phyloP scores from a whole-genome alignment of 768 basidiomycete genomes.

The Royoungia palumana region DNA sequence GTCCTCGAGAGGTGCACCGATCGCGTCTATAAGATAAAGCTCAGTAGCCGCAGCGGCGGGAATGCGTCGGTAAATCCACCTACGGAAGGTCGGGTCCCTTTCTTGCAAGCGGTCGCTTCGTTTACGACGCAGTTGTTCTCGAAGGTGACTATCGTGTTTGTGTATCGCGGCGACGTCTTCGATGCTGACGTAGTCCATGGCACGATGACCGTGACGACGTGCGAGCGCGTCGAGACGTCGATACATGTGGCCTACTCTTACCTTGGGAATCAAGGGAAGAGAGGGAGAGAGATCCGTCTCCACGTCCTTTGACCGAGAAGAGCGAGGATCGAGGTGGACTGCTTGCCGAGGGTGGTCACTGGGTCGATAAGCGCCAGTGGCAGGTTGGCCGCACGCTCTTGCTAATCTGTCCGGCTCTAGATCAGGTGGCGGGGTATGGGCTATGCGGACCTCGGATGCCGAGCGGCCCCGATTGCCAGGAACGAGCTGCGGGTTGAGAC shows the following conservation, averaged over 20 bases:
- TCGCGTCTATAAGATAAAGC: constrained; percentile 26
- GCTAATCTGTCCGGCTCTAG: constrained; percentile 29
- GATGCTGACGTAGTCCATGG: constrained; percentile 26
- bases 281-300: not conserved
- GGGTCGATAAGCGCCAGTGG: constrained; percentile 5
- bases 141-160: constrained; percentile 17
- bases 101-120: constrained; percentile 16
- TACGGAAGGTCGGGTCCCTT: constrained; percentile 26
- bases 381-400: constrained; percentile 26
- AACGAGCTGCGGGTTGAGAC: constrained; percentile 7
- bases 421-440: constrained; percentile 23
- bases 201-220: constrained; percentile 19
- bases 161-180: constrained; percentile 23
- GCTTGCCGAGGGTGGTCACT: constrained; percentile 6
- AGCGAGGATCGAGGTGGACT: not conserved
- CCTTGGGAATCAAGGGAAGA: constrained; percentile 17
- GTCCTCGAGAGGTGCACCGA: constrained; percentile 36
- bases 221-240: constrained; percentile 24
- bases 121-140: constrained; percentile 24
- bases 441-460: constrained; percentile 20
- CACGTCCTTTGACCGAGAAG: not conserved
- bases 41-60: not conserved
- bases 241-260: constrained; percentile 21
- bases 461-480: constrained; percentile 20
- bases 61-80: constrained; percentile 3